Percentiles rank a stretch among this genome's conserved stretches.
phyloP scores from a whole-genome alignment of 148 eudicot genomes.

The Amaranthus palmeri region DNA sequence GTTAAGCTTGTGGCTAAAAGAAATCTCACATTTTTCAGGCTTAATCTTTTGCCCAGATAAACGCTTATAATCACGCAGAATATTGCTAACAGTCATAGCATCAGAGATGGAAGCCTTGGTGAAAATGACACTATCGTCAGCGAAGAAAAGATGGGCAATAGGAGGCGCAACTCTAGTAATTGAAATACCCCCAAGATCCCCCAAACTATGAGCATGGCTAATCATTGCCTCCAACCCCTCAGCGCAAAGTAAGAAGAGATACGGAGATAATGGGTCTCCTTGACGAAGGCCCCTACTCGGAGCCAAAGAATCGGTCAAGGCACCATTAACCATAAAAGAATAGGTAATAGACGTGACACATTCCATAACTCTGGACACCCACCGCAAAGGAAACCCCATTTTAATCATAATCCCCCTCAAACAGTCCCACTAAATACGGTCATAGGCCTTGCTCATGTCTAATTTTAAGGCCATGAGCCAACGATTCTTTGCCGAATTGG shows the following conservation, averaged over 20 bases:
- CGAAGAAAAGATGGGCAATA: neutral
- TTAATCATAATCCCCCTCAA: neutral
- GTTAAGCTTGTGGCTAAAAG: neutral
- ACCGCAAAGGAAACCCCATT: neutral
- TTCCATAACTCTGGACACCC: too few relatives aligned
- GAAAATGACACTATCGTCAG: neutral
- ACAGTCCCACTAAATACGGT: neutral
- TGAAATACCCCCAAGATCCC: neutral
- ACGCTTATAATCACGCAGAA: neutral
- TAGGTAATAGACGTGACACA: too few relatives aligned
- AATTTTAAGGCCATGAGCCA: neutral
- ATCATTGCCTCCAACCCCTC: neutral
- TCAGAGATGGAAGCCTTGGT: neutral
- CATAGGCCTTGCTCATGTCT: conserved; percentile 2
- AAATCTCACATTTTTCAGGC: neutral
- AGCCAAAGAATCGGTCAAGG: too few relatives aligned
- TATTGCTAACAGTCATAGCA: neutral
- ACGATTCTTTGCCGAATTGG: neutral
- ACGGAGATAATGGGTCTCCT: too few relatives aligned
- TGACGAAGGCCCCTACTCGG: too few relatives aligned
- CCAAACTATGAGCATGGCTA: neutral
- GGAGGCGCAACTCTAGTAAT: neutral
- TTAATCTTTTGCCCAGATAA: neutral
- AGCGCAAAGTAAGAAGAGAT: too few relatives aligned
- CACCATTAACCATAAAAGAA: too few relatives aligned